Base-by-base conservation (phyloP, 768 basidiomycete genomes). In the Xanthoconium stramineum region DNA sequence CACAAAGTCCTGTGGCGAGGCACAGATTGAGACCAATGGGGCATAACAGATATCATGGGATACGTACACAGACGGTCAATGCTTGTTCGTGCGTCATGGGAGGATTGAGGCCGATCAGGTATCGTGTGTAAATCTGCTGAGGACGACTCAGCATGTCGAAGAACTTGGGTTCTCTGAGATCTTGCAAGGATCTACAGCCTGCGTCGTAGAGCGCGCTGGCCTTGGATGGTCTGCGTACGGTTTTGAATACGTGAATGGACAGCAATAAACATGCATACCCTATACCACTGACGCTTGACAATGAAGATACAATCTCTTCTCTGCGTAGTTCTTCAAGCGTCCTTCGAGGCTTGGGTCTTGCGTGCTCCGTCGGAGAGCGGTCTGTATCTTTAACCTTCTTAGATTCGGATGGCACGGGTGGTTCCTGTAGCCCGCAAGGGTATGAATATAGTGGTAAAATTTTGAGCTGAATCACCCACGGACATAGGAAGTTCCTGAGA, bases 171-270 rank as follows among this genome's bases (percentile, higher is more conserved):
- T 72, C 65, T 32, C 55, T 62, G 28, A 86, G 68, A 50, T 83
- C 77, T 19, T 69, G 70, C 28, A 80, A 19, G 2, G 74, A 72
- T 50, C 52, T 67, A 56, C 81, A 83, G 5, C 86, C 86, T 6
- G 76, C 79, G 7, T 75, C 73, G 39, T 79, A 75, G 3, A 87
- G 74, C n/a, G 73, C 63, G 36, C 72, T 66, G 10, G 83, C 83
- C 20, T 67, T 67, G 13, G 42, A 49, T 20, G 24, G 13, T 39
- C 69, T 66, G 43, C 48, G 17, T n/a, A 44, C 36, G 29, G 20
- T 45, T 38, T 51, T 44, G 56, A 19, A 45, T 24, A 39, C 17
- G 13, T 15, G 17, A 17, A 39, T 15, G 13, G n/a, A 35, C 0
- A 33, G 24, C 14, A 47, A 38, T 43, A 43, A n/a, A 20, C 17